Percentiles rank a stretch among this genome's conserved stretches.
Evolutionary conservation across 352 stramenopile species (phyloP).

Genomic region (Pythium coloratum): DNA sequence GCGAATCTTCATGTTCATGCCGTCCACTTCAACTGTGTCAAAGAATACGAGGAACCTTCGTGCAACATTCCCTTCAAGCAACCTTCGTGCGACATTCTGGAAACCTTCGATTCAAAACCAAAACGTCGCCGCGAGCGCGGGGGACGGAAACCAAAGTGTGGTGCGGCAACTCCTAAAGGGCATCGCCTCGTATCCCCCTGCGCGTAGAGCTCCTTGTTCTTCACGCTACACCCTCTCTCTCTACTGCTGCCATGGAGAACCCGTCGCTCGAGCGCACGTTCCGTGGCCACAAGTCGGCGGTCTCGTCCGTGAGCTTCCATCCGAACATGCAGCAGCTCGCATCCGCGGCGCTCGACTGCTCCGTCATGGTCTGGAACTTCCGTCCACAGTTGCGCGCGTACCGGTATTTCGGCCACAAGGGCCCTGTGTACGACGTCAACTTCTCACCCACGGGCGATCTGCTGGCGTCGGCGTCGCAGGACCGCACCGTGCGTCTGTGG

Average conservation of each 20-base stretch:
- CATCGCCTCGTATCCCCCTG: neutral
- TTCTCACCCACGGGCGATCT: constrained; percentile 83
- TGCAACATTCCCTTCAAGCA: neutral
- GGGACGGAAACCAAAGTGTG: neutral
- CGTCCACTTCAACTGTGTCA: neutral
- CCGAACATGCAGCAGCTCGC: constrained; percentile 87
- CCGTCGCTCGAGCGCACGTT: constrained; percentile 89
- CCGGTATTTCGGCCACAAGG: constrained; percentile 77
- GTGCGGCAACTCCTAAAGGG: constrained; percentile 1
- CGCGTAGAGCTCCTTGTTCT: neutral
- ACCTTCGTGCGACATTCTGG: constrained; percentile 19
- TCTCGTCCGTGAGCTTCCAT: constrained; percentile 82
- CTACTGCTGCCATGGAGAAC: constrained; percentile 39
- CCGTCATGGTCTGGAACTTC: constrained; percentile 94
- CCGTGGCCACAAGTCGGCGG: constrained; percentile 75
- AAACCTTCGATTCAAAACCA: constrained; percentile 17
- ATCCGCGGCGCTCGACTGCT: constrained; percentile 70
- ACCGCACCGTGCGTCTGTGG: constrained; percentile 91
- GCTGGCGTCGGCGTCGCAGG: constrained; percentile 87
- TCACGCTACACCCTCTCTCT: neutral
- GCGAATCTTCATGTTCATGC: neutral
- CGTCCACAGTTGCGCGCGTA: constrained; percentile 78
- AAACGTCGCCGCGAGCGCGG: neutral
- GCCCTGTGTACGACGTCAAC: constrained; percentile 67
- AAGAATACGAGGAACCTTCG: neutral